Evolutionary conservation across 345 rosid genomes (phyloP).

Genomic region (Eutrema japonicum): DNA sequence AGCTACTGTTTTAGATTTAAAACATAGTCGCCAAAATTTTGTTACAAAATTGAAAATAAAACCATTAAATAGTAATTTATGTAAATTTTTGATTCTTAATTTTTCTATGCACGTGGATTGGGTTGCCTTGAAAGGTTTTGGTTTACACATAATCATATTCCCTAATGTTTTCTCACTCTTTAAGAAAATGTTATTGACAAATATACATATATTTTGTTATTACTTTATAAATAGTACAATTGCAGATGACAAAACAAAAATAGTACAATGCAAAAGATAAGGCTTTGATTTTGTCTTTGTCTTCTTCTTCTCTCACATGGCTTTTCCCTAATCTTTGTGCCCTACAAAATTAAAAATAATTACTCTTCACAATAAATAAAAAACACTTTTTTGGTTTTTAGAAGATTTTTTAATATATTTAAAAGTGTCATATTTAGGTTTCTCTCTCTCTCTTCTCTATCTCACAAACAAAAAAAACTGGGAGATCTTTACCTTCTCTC

Average conservation of each 20-base stretch:
- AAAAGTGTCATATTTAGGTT: constrained; percentile 4
- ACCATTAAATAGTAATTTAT: not conserved
- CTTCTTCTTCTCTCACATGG: constrained; percentile 7
- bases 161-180: not conserved
- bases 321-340: not conserved
- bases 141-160: not conserved
- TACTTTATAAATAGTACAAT: not conserved
- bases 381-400: not conserved
- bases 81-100: no score
- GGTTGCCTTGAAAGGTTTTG: not conserved
- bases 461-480: not conserved
- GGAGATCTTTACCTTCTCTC: constrained; percentile 44
- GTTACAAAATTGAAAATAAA: not conserved
- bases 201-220: not conserved
- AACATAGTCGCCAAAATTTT: not conserved
- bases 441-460: constrained; percentile 11
- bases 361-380: not conserved
- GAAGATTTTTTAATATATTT: not conserved
- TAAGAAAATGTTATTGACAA: not conserved
- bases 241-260: not conserved
- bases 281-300: constrained; percentile 20
- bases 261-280: constrained; percentile 13
- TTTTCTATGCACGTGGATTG: not conserved
- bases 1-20: not conserved
- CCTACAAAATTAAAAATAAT: constrained; percentile 3